These are phyloP conservation scores for Wickerhamiella vanderwaltii DNA, from an alignment of 805 yeast genomes.

Conservation along the genomic window DNA sequence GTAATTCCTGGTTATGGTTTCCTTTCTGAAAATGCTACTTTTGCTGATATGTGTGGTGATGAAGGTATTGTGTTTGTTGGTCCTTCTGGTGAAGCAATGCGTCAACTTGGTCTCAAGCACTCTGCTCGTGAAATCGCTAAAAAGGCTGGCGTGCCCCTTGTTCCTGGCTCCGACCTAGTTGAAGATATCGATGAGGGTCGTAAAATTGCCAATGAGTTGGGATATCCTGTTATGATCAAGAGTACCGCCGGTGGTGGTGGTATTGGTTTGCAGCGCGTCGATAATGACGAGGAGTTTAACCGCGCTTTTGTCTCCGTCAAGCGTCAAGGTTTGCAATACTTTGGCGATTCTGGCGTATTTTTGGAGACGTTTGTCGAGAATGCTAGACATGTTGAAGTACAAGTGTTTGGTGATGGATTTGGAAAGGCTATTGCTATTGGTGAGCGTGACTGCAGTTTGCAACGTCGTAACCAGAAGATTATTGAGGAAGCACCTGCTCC, in stretches of 20 bases:
- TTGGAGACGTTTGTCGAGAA: conserved; percentile 88
- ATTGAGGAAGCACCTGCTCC: conserved; percentile 99
- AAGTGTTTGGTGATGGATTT: conserved; percentile 89
- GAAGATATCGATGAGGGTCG: conserved; percentile 61
- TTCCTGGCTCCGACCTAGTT: conserved; percentile 91
- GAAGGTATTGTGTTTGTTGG: conserved; percentile 91
- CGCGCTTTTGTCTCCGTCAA: conserved; percentile 80
- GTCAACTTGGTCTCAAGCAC: conserved; percentile 85
- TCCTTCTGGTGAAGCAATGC: conserved; percentile 89
- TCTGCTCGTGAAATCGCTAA: conserved; percentile 92
- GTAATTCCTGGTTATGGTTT: conserved; percentile 97
- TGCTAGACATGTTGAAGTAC: conserved; percentile 93
- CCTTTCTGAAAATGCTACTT: conserved; percentile 90
- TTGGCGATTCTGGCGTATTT: conserved; percentile 93
- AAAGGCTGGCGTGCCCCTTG: conserved; percentile 86
- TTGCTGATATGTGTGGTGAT: conserved; percentile 71
- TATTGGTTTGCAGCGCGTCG: conserved; percentile 91
- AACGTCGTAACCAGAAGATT: conserved; percentile 91
- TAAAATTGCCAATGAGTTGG: conserved; percentile 55
- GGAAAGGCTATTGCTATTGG: conserved; percentile 92
- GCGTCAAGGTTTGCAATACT: conserved; percentile 86
- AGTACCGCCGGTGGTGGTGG: conserved; percentile 99
- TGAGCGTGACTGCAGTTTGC: conserved; percentile 95
- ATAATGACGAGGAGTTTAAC: conserved; percentile 65
- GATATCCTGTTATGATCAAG: conserved; percentile 89